phyloP scores from a whole-genome alignment of 192 early-diverging fungal genomes.

The Linnemannia exigua region DNA sequence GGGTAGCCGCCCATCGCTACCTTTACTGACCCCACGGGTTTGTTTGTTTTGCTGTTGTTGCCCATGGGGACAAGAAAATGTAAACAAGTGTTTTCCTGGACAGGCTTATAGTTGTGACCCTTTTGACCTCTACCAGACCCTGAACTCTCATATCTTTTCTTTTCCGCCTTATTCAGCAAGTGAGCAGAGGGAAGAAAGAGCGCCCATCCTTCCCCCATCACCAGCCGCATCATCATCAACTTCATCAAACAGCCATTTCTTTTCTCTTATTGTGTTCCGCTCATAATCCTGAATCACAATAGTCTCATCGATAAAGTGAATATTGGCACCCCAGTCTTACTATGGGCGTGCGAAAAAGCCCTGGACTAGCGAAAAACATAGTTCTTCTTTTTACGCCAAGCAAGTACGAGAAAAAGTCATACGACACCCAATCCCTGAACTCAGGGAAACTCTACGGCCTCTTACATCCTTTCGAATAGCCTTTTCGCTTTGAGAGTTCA shows the following conservation, averaged over 20 bases:
- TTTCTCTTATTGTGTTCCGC: neutral
- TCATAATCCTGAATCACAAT: neutral
- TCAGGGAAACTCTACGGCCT: neutral
- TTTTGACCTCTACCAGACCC: constrained; percentile 7
- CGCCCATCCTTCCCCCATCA: neutral
- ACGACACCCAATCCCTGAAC: neutral
- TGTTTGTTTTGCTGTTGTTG: neutral
- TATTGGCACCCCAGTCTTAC: neutral
- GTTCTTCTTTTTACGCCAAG: neutral
- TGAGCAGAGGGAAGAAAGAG: neutral
- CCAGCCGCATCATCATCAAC: neutral
- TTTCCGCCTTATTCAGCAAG: neutral
- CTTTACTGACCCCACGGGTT: neutral
- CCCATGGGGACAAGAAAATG: neutral
- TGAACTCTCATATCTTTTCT: neutral
- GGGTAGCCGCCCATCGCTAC: neutral
- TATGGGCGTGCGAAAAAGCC: neutral
- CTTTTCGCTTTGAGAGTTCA: neutral
- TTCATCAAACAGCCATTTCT: neutral
- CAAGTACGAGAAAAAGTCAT: neutral
- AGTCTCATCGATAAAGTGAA: neutral
- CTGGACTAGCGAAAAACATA: neutral
- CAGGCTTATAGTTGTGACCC: neutral
- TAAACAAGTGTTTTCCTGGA: neutral
- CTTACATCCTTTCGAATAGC: neutral